Evolutionary conservation across 2,329 filamentous ascomycete species (phyloP).

Genomic region (Botrytis fabae): DNA sequence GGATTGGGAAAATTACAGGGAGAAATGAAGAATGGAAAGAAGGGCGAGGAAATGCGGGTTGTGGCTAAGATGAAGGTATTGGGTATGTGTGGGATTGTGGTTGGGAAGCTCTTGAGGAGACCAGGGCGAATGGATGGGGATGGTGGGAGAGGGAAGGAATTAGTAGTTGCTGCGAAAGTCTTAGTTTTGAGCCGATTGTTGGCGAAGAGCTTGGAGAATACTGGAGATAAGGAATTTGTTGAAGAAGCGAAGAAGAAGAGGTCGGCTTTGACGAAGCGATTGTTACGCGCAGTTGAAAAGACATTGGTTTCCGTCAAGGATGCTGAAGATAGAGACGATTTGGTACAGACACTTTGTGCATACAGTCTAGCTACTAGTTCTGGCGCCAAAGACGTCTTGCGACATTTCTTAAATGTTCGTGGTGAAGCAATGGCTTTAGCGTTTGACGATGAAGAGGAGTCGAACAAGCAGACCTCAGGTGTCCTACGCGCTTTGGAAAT

Average conservation of each 20-base stretch:
- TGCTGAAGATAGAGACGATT: conserved; percentile 48
- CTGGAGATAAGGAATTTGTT: conserved; percentile 45
- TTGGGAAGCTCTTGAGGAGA: conserved; percentile 50
- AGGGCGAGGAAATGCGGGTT: conserved; percentile 35
- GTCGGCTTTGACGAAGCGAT: conserved; percentile 58
- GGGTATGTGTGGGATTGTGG: conserved; percentile 52
- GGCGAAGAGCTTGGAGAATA: conserved; percentile 67
- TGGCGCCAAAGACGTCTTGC: conserved; percentile 74
- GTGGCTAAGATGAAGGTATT: conserved; percentile 52
- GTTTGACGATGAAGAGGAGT: conserved; percentile 53
- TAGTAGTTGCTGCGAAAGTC: conserved; percentile 66
- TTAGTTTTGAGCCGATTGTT: conserved; percentile 75
- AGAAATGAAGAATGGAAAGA: conserved; percentile 34
- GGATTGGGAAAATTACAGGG: conserved; percentile 54
- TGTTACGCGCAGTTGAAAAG: conserved; percentile 68
- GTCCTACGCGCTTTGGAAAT: conserved; percentile 68
- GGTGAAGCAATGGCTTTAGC: conserved; percentile 65
- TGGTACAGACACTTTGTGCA: conserved; percentile 75
- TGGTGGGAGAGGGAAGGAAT: conserved; percentile 41
- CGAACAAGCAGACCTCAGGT: conserved; percentile 44
- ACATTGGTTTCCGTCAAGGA: conserved; percentile 61
- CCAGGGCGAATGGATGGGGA: conserved; percentile 34
- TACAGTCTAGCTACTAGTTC: conserved; percentile 81
- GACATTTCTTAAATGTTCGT: conserved; percentile 75
- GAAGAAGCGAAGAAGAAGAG: conserved; percentile 66